These are phyloP conservation scores for Blastobotrys illinoisensis DNA, from an alignment of 1,139 yeast genomes.

Conservation along the genomic window DNA sequence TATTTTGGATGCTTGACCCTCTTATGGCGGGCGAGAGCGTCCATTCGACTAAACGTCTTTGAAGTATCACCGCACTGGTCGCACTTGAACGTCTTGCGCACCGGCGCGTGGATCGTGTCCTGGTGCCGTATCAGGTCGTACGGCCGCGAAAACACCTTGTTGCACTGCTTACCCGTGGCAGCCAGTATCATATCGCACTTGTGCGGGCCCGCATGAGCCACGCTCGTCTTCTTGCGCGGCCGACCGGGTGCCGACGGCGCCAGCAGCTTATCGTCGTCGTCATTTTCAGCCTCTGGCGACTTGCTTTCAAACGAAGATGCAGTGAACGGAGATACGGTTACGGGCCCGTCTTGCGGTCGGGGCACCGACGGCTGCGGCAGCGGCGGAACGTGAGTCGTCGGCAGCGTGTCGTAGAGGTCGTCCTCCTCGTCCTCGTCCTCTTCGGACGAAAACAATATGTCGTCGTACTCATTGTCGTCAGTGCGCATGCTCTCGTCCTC, in stretches of 20 bases:
- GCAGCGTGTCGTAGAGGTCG: constrained; percentile 6
- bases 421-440: constrained; percentile 11
- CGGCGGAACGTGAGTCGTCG: constrained; percentile 1
- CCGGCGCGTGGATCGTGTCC: constrained; percentile 90
- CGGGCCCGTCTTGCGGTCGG: not conserved
- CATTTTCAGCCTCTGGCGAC: not conserved
- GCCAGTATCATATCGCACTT: constrained; percentile 61
- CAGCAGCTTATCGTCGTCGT: constrained; percentile 4
- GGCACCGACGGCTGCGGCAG: not conserved
- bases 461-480: constrained; percentile 23
- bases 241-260: not conserved
- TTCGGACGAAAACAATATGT: constrained; percentile 9
- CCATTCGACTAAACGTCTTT: constrained; percentile 89
- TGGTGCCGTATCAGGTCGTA: constrained; percentile 93
- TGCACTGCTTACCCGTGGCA: constrained; percentile 56
- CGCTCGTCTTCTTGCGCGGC: constrained; percentile 15
- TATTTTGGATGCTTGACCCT: constrained; percentile 65
- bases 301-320: not conserved
- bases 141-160: constrained; percentile 84
- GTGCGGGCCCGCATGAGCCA: constrained; percentile 38
- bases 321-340: no score
- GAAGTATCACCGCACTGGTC: constrained; percentile 68
- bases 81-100: constrained; percentile 81
- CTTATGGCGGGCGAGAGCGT: constrained; percentile 89
- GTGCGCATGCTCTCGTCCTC: constrained; percentile 19